Evolutionary conservation across 371 early-diverging fungal genomes (phyloP).

Genomic region (Mucor irregularis): DNA sequence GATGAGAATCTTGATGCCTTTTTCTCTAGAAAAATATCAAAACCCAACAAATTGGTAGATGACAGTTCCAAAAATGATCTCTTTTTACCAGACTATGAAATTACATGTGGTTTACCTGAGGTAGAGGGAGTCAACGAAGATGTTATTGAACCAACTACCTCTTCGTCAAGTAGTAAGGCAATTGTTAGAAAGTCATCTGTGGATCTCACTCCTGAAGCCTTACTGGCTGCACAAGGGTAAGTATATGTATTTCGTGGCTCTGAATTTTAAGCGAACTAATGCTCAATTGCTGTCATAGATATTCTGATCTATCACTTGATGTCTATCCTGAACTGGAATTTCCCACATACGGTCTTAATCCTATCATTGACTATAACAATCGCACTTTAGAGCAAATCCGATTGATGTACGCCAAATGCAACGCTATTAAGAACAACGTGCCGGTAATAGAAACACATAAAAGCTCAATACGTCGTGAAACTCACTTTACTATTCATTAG

Average conservation of each 20-base stretch:
- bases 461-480: no score
- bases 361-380: constrained; percentile 63
- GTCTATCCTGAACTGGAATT: constrained; percentile 63
- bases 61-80: constrained; percentile 42
- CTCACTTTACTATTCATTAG: constrained; percentile 6
- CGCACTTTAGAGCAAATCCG: constrained; percentile 67
- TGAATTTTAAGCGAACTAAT: neutral
- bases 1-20: constrained; percentile 57
- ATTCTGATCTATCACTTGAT: constrained; percentile 49
- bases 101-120: constrained; percentile 57
- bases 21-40: constrained; percentile 53
- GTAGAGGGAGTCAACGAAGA: constrained; percentile 25
- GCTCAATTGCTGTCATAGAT: constrained; percentile 7
- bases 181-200: constrained; percentile 11
- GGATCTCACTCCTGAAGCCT: constrained; percentile 12
- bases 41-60: constrained; percentile 42
- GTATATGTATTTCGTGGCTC: neutral
- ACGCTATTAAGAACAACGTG: constrained; percentile 65
- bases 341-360: constrained; percentile 60
- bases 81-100: constrained; percentile 56
- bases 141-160: constrained; percentile 1
- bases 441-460: constrained; percentile 19
- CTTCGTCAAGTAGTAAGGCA: neutral
- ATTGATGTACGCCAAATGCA: constrained; percentile 72
- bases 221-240: constrained; percentile 16